Evolutionary conservation across 345 rosid species (phyloP).

Genomic region (Brassica cretica): DNA sequence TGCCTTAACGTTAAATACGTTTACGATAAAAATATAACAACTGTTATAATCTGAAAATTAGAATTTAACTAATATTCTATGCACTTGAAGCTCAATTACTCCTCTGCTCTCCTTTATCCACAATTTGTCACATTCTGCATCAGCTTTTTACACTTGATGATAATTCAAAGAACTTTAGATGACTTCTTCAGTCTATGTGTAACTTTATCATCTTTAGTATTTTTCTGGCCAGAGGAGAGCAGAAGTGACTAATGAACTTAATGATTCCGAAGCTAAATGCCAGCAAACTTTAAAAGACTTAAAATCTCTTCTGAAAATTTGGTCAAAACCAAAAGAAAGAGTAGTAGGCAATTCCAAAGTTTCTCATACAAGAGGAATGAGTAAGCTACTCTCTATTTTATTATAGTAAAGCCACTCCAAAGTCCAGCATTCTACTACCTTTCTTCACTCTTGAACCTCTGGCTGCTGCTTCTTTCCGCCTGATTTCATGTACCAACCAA

Average conservation of each 20-base stretch:
- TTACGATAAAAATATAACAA: neutral
- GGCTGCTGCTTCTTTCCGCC: conserved; percentile 69
- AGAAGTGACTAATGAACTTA: neutral
- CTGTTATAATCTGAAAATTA: neutral
- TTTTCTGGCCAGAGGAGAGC: neutral
- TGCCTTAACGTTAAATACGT: neutral
- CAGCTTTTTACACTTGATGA: neutral
- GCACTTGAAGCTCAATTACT: neutral
- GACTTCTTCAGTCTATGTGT: neutral
- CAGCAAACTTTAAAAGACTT: neutral
- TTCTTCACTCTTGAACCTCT: conserved; percentile 57
- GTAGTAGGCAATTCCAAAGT: conserved; percentile 12
- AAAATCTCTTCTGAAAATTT: neutral
- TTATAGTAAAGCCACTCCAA: conserved; percentile 15
- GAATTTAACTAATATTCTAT: neutral
- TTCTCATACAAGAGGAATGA: conserved; percentile 17
- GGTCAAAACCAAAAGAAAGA: conserved; percentile 13
- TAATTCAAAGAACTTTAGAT: neutral
- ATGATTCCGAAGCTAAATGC: neutral
- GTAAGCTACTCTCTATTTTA: conserved; percentile 26
- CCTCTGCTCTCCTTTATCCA: neutral
- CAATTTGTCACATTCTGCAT: neutral
- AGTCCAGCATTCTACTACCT: neutral
- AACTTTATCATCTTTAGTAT: neutral
- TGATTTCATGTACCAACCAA: conserved; percentile 88